These are phyloP conservation scores for Mortierella claussenii DNA, from an alignment of 192 early-diverging fungal species.

Conservation along the genomic window DNA sequence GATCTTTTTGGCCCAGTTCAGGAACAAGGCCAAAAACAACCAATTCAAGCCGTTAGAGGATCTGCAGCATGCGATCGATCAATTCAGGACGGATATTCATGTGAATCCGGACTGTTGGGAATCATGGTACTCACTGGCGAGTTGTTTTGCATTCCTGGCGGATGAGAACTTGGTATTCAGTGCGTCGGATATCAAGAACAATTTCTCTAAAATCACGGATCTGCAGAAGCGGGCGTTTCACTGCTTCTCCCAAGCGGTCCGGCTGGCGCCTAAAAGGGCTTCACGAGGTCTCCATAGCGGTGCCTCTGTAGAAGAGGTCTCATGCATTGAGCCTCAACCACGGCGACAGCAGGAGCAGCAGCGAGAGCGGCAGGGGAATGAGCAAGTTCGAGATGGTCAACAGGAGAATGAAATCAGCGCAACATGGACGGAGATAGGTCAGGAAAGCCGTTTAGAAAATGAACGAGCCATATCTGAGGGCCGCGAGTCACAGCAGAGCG, in stretches of 20 bases:
- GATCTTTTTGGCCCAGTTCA: conserved; percentile 58
- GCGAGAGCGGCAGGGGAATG: not conserved
- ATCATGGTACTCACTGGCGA: conserved; percentile 74
- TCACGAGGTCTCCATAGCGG: not conserved
- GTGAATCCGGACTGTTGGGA: conserved; percentile 65
- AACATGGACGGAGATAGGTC: conserved; percentile 8
- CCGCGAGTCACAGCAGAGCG: not conserved
- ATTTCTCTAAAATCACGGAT: conserved; percentile 60
- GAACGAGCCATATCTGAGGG: conserved; percentile 9
- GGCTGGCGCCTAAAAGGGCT: conserved; percentile 22
- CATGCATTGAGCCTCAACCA: not conserved
- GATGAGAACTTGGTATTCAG: conserved; percentile 74
- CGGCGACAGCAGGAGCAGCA: not conserved
- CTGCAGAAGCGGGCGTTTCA: conserved; percentile 75
- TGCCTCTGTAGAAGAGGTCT: not conserved
- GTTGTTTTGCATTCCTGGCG: conserved; percentile 64
- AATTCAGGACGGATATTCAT: conserved; percentile 64
- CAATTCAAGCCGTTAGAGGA: conserved; percentile 65
- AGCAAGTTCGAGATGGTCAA: too few species aligned
- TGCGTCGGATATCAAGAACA: conserved; percentile 64
- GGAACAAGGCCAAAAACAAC: conserved; percentile 60
- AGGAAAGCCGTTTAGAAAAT: not conserved
- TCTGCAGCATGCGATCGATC: conserved; percentile 64
- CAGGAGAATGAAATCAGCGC: not conserved
- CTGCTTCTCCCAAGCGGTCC: conserved; percentile 66